Evolutionary conservation across 179 eudicot species (phyloP), one percentile per base, ranked within the genome.

Genomic region (Drosera spatulata): DNA sequence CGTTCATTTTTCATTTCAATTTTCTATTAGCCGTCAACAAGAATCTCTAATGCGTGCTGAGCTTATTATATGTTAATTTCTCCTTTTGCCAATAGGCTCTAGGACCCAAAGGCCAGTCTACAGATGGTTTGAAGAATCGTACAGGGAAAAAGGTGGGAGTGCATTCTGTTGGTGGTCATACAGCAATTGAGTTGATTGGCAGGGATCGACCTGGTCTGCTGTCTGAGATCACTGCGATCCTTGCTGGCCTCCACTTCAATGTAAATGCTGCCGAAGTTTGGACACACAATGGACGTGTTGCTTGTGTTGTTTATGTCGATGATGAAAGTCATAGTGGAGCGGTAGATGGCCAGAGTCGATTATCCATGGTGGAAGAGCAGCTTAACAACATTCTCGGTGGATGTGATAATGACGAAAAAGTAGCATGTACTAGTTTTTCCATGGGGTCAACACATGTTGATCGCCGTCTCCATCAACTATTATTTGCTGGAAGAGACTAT

Each of bases 261-360:
- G 78, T 91, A 39, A 91, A 80, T 50, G 83, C 87, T 6, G 87
- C 98, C 0, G 96, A 91, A 65, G 91, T 91, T 7, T 91, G 98
- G 98, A 91, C 98, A 55, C 96, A 91, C 67, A 91, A 83, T 56
- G 82, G 91, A 3, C 76, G 98, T 66, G 79, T 91, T 86, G 98
- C 98, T 11, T 82, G 95, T 0, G 91, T 91, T 4, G 76, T 88
- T 39, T 88, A 88, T 66, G 80, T 91, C 59, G 85, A 91, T 0
- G 95, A 91, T 60, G 80, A 81, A 33, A 47, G n/a, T n/a, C n/a
- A n/a, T n/a, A 68, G n/a, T 72, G 65, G 11, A 88, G 96, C 51
- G 65, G 5, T 55, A 59, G 56, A 78, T 88, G 2, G 85, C 88
- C 4, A 80, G 80, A 12, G 83, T 82, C 48, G 76, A 75, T 39